Base-by-base conservation (phyloP, 768 basidiomycete genomes). In the Termitomyces sp. region DNA sequence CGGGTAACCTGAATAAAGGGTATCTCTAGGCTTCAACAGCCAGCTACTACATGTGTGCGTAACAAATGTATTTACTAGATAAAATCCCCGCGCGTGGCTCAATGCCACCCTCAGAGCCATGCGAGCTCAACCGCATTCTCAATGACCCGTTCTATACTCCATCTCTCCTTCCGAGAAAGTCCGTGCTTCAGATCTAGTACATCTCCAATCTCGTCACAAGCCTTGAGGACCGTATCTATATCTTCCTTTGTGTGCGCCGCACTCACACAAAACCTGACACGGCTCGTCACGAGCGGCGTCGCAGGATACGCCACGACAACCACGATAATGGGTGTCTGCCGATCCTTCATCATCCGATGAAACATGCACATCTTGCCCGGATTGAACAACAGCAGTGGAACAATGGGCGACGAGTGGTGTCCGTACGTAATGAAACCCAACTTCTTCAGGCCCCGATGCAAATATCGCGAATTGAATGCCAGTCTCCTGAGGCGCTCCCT, bases 401-500 rank as follows among this genome's bases (percentile, higher is more conserved):
- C 89, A 66, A 99, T 92, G 2, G 97, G 96, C 30, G 93, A 94
- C 64, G 93, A 86, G 37, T 87, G 83, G 72, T 92, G 87, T 0
- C 96, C 96, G 67, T 95, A 97, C 6, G 91, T 92, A 77, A 99
- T 96, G 80, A 99, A 99, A 0, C 97, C 97, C 36, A 99, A 85
- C 68, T 93, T 95, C 66, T 82, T 78, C 57, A 99, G 80, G 1
- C 87, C 96, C 6, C 81, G 81, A 62, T 90, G 88, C 51, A 99
- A 87, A 75, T 98, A 99, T 22, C 94, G 85, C 18, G 91, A 81
- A 78, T 98, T 98, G 81, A 99, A 99, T 0, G 95, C 94, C 41
- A 99, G 80, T 22, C 97, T 85, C 41, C 87, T 85, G 6, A 98
- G 79, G 30, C 97, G 87, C 63, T 84, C 81, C 36, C 79, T 76